Evolutionary conservation across 345 rosid species (phyloP), one percentile per base, ranked within the genome.

Genomic region (Isatis tinctoria): DNA sequence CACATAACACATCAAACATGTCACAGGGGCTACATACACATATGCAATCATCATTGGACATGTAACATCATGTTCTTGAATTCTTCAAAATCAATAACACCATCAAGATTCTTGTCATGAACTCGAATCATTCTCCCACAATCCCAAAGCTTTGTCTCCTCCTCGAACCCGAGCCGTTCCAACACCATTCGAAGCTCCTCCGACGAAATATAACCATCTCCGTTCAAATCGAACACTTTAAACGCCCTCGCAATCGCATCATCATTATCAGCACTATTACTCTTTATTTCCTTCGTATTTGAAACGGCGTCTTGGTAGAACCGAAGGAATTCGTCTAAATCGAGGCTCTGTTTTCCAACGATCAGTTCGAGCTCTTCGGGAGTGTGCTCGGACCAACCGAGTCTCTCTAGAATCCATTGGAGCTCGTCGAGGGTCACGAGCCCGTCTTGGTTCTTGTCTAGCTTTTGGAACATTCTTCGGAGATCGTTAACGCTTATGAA

Each of bases 41-140:
- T 51, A 39, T 33, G 10, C 59, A 53, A 48, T 28, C 1, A 78
- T 69, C 45, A 76, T 3, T 48, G 11, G 12, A 77, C 72, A 71
- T 77, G 74, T 72, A 83, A 53, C 80, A 92, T 82, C 97, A 92
- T 92, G 72, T 72, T 80, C 86, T 88, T 90, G 82, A 92, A 92
- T 53, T 92, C 96, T 45, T 90, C 78, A 45, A 87, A 87, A 81
- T 92, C 98, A 39, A 92, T 84, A 74, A 81, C 49, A 14, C 96
- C 98, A 44, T 92, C 98, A 22, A 75, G 79, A 66, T 88, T 90
- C 22, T 86, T 80, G 61, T 90, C 98, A 60, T 77, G 87, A 17
- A 53, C 79, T 1, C 84, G 44, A 53, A 92, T 90, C 98, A 92
- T 92, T 40, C 69, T 81, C 5, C 65, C 77, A 64, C 97, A 93